phyloP scores from a whole-genome alignment of 805 yeast genomes.

The Candida silvicultrix region DNA sequence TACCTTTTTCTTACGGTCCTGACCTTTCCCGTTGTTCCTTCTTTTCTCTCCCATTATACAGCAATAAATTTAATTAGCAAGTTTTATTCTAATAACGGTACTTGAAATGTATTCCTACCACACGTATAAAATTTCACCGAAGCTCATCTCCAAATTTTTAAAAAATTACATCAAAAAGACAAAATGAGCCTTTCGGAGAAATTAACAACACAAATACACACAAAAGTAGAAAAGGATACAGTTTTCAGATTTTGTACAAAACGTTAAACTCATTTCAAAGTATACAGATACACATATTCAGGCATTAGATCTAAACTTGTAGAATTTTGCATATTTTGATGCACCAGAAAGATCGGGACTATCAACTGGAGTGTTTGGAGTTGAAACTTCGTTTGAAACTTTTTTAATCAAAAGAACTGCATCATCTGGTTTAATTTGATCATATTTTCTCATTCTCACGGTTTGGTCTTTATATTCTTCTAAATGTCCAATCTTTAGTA shows the following conservation, averaged over 20 bases:
- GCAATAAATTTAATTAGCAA: no score
- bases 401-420: constrained; percentile 59
- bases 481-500: constrained; percentile 57
- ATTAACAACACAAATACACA: no score
- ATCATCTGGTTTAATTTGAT: constrained; percentile 66
- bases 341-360: neutral
- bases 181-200: no score
- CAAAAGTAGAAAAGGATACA: no score
- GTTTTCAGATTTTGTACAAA: neutral
- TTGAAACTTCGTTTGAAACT: constrained; percentile 24
- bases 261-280: neutral
- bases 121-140: no score
- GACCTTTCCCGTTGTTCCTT: constrained; percentile 2
- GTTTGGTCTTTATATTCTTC: constrained; percentile 57
- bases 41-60: constrained; percentile 17
- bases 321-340: neutral
- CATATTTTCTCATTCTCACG: constrained; percentile 57
- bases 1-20: constrained; percentile 14
- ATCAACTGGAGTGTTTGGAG: neutral
- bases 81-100: no score
- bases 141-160: neutral
- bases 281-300: neutral
- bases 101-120: no score
- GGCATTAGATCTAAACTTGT: neutral
- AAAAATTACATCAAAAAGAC: neutral